These are phyloP conservation scores for Venturia pyrina DNA, from an alignment of 2,329 filamentous ascomycete genomes.

Conservation along the genomic window DNA sequence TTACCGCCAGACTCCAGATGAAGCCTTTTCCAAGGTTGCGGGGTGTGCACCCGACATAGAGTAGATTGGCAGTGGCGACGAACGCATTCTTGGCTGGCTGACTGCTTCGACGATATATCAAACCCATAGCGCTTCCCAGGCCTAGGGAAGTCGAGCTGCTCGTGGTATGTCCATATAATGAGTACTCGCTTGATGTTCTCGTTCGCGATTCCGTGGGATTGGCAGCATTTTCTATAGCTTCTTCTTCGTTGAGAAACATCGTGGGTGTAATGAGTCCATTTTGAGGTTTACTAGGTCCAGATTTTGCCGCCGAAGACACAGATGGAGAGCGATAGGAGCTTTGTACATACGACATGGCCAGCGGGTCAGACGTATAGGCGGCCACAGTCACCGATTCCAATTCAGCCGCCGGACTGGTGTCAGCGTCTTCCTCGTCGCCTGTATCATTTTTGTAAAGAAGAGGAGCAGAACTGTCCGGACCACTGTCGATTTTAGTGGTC, in stretches of 20 bases:
- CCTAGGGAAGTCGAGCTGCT: constrained; percentile 2
- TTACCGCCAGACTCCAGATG: constrained; percentile 25
- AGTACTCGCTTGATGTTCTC: constrained; percentile 10
- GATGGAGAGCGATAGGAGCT: neutral
- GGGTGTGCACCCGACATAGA: constrained; percentile 19
- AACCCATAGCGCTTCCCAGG: constrained; percentile 5
- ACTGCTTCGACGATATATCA: neutral
- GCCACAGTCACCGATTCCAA: neutral
- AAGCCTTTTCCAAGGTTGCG: constrained; percentile 22
- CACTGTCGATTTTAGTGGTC: neutral
- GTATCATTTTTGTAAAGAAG: neutral
- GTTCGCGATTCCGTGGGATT: neutral
- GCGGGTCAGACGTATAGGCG: neutral
- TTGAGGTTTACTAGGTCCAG: neutral
- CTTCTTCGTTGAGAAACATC: neutral
- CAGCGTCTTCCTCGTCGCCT: neutral
- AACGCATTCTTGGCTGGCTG: constrained; percentile 17
- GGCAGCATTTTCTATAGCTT: neutral
- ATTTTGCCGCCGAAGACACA: neutral
- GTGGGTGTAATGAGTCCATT: neutral
- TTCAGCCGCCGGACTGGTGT: neutral
- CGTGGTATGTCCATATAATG: constrained; percentile 7
- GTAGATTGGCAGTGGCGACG: constrained; percentile 15
- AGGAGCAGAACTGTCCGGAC: neutral
- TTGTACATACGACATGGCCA: neutral